Conservation (phyloP, 2,329 filamentous ascomycete genomes). For the Delphinella strobiligena region DNA sequence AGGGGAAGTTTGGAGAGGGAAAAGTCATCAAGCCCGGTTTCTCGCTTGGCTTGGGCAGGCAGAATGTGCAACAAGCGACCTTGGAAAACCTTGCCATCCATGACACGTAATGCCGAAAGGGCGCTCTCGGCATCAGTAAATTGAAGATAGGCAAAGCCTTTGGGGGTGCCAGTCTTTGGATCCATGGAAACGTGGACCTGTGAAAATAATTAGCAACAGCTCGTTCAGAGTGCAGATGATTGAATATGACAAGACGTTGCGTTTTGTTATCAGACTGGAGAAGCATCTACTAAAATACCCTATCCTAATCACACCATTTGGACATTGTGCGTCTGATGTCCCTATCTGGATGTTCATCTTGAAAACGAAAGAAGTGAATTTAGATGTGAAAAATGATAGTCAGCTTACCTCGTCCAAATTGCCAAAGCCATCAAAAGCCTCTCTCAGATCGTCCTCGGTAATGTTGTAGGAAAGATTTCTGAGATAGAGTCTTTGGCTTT, state of each 20-base stretch:
- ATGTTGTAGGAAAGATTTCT: conserved; percentile 77
- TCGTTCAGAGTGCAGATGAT: not conserved
- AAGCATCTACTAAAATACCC: conserved; percentile 99
- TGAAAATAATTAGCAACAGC: conserved; percentile 9
- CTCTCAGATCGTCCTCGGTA: conserved; percentile 63
- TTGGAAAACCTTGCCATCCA: conserved; percentile 82
- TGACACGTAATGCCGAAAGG: conserved; percentile 61
- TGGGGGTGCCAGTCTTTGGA: conserved; percentile 56
- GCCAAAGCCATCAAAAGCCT: conserved; percentile 61
- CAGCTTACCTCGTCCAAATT: conserved; percentile 73
- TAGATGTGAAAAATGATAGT: conserved; percentile 12
- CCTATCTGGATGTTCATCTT: conserved; percentile 99
- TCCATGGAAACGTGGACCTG: conserved; percentile 81
- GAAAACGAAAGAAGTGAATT: conserved; percentile 8
- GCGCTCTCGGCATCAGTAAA: conserved; percentile 63
- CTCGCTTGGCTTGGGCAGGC: conserved; percentile 70
- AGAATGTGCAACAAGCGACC: conserved; percentile 85
- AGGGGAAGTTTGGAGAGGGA: conserved; percentile 81
- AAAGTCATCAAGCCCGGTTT: conserved; percentile 74
- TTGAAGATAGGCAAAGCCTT: conserved; percentile 83
- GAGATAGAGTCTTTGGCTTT: conserved; percentile 71
- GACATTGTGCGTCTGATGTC: conserved; percentile 85
- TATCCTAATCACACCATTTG: conserved; percentile 84
- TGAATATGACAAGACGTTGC: conserved; percentile 15
- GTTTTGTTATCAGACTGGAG: conserved; percentile 58